Conservation (phyloP, 805 yeast genomes). For the Zygosaccharomyces siamensis region DNA sequence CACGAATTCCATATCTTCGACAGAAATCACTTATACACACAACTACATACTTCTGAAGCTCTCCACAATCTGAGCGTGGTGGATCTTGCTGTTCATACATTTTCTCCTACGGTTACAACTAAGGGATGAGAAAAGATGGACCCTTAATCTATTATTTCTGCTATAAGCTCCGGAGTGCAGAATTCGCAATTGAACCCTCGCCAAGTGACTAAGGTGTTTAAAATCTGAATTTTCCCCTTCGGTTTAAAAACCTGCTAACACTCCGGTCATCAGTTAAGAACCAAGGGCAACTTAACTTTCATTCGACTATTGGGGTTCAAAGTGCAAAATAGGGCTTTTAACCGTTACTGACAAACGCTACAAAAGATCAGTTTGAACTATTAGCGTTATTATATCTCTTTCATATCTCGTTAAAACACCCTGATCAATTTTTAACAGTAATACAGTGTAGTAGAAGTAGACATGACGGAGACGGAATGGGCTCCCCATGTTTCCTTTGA, state of each 20-base stretch:
- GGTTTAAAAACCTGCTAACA: background rate
- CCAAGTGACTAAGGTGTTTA: background rate
- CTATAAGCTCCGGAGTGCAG: background rate
- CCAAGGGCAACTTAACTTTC: background rate
- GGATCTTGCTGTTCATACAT: slow-evolving; percentile 2
- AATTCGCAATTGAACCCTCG: background rate
- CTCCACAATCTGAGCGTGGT: background rate
- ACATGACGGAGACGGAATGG: slow-evolving; percentile 10
- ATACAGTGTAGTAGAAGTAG: too few species aligned
- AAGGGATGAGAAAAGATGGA: background rate
- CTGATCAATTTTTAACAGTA: background rate
- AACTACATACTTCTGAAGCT: background rate
- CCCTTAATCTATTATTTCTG: background rate
- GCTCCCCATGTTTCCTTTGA: slow-evolving; percentile 33
- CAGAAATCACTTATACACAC: slow-evolving; percentile 12
- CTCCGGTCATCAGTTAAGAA: background rate
- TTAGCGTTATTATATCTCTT: background rate
- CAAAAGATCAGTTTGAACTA: background rate
- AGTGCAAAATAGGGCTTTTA: background rate
- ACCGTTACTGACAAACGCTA: background rate
- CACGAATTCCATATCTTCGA: slow-evolving; percentile 3
- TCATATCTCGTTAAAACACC: background rate
- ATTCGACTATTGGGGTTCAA: background rate
- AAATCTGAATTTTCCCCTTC: background rate
- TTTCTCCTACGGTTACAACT: background rate